These are phyloP conservation scores for Aegilops speltoides DNA, from an alignment of 176 grass and related monocot genomes.

Conservation along the genomic window DNA sequence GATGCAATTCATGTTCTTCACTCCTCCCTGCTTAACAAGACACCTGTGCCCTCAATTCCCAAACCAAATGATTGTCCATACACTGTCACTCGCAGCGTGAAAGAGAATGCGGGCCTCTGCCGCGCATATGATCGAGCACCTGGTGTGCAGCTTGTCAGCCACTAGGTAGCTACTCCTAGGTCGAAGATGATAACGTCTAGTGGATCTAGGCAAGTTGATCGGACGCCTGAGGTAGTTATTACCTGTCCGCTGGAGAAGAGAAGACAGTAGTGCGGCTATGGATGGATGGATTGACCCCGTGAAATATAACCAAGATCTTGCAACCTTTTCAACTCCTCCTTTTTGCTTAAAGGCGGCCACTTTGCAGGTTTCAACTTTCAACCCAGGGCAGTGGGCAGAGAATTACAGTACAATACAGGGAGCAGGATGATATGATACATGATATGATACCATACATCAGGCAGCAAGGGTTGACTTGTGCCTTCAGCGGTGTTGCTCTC, in stretches of 20 bases:
- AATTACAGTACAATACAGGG: background rate
- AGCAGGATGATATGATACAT: background rate
- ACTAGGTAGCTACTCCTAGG: background rate
- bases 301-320: conserved; percentile 23
- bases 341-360: conserved; percentile 10
- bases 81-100: background rate
- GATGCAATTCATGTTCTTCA: conserved; percentile 15
- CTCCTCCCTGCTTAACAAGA: background rate
- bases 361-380: conserved; percentile 33
- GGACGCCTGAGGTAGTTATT: background rate
- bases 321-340: background rate
- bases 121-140: conserved; percentile 19
- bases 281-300: conserved; percentile 8
- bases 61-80: background rate
- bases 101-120: background rate
- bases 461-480: conserved; percentile 5
- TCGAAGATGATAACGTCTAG: conserved; percentile 5
- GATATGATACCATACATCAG: background rate
- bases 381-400: background rate
- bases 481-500: background rate
- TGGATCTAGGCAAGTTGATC: conserved; percentile 16
- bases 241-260: background rate
- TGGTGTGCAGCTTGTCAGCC: background rate
- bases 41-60: background rate
- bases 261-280: background rate